Percentiles rank a stretch among this genome's conserved stretches.
Conservation (phyloP, 352 stramenopile genomes). For the Globisporangium abappressorium region DNA sequence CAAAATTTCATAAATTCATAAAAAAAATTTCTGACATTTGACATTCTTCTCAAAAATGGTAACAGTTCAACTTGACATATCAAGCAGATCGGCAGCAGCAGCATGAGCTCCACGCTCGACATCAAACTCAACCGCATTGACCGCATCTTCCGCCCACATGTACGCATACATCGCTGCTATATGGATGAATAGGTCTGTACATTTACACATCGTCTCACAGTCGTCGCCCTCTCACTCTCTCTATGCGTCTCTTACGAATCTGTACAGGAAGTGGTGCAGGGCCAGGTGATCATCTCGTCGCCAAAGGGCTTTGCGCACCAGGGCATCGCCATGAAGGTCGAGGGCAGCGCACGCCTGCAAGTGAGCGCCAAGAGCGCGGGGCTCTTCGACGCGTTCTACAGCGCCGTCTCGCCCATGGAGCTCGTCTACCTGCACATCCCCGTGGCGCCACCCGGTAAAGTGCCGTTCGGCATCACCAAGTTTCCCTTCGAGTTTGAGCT, state of each 20-base stretch:
- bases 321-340: conserved; percentile 80
- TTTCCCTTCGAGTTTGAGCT: conserved; percentile 90
- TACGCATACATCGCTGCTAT: conserved; percentile 18
- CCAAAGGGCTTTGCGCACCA: conserved; percentile 83
- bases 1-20: not conserved
- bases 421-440: conserved; percentile 85
- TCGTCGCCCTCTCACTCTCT: not conserved
- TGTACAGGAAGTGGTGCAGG: conserved; percentile 74
- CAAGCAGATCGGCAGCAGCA: not conserved
- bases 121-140: conserved; percentile 84
- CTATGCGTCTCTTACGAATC: not conserved
- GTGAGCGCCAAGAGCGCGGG: conserved; percentile 77
- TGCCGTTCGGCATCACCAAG: conserved; percentile 79
- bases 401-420: conserved; percentile 64
- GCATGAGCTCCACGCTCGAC: conserved; percentile 80
- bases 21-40: not conserved
- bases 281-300: conserved; percentile 82
- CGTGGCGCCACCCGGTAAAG: conserved; percentile 60
- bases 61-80: conserved; percentile 3
- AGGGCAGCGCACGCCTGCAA: conserved; percentile 78
- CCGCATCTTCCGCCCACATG: conserved; percentile 83
- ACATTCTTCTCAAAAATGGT: not conserved
- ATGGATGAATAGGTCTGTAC: not conserved
- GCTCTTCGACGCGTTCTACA: conserved; percentile 86
- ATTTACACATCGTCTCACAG: not conserved